Base-by-base conservation (phyloP, 148 eudicot species). In the Simmondsia chinensis region DNA sequence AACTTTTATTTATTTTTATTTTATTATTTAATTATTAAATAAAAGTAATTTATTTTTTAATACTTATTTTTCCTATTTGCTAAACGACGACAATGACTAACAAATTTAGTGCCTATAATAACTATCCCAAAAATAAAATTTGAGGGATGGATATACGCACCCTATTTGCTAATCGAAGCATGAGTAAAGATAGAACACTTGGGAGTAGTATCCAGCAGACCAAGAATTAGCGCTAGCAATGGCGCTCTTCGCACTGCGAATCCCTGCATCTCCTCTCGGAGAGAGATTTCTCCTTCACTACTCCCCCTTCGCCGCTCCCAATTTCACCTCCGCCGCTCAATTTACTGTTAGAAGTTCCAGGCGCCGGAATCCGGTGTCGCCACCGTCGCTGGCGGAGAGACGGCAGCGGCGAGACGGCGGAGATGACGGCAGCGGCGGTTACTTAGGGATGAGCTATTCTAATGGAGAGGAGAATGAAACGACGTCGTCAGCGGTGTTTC, bases 211-310 rank as follows among this genome's bases (percentile, higher is more conserved):
- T n/a, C n/a, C n/a, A n/a, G n/a, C 11, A 40, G 25, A 10, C 21
- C 37, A 32, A 23, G 1, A 37, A 27, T 2, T 14, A 38, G 2
- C 1, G 31, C 52, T 27, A 28, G 35, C 20, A 58, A 67, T 78
- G 72, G 64, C 51, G 51, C 54, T 56, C n/a, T 35, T 62, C 3
- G 17, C 55, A 12, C 23, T 33, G 25, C 42, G 29, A 13, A 45
- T 29, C n/a, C 58, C 59, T 31, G 32, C 54, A 5, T 30, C 49
- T 21, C 43, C 15, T 49, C 5, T 48, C 1, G 28, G 46, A 43
- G 57, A 63, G 1, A 57, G 49, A 47, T 37, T 57, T 18, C 52
- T 31, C 43, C 70, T 15, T 40, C 45, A 0, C 53, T 14, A 9
- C 26, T 48, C n/a, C n/a, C n/a, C n/a, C n/a, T n/a, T 29, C 33